Evolutionary conservation across 768 basidiomycete species (phyloP).

Genomic region (Trametes punicea): DNA sequence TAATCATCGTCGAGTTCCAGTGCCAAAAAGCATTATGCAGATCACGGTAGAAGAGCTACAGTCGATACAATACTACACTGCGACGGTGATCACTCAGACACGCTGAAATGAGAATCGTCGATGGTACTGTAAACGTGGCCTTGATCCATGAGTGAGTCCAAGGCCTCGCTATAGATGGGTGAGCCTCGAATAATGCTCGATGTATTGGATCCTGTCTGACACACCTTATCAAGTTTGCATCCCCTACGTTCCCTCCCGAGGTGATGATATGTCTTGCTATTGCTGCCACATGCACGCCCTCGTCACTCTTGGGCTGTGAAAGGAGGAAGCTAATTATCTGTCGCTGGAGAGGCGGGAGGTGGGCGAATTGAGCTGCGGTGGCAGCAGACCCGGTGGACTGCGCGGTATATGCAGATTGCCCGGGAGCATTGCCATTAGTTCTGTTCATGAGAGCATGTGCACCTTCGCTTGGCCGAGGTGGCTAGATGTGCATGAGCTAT

Average conservation of each 20-base stretch:
- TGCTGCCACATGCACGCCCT: slow-evolving; percentile 72
- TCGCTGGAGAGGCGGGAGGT: slow-evolving; percentile 57
- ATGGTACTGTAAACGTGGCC: slow-evolving; percentile 78
- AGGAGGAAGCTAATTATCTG: slow-evolving; percentile 66
- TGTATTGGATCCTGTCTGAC: slow-evolving; percentile 7
- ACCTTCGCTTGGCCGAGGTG: slow-evolving; percentile 23
- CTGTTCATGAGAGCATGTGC: slow-evolving; percentile 3
- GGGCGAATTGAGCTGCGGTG: slow-evolving; percentile 44
- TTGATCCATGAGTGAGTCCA: slow-evolving; percentile 76
- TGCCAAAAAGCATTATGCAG: no score
- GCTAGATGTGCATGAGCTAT: background rate
- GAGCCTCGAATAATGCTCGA: background rate
- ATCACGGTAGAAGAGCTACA: background rate
- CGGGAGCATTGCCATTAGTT: background rate
- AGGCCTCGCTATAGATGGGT: slow-evolving; percentile 49
- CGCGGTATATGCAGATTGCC: slow-evolving; percentile 34
- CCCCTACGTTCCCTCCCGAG: slow-evolving; percentile 32
- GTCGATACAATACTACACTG: background rate
- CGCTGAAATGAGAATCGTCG: slow-evolving; percentile 75
- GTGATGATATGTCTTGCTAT: slow-evolving; percentile 58
- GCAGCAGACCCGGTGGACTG: slow-evolving; percentile 21
- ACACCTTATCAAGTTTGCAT: slow-evolving; percentile 62
- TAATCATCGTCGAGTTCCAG: no score
- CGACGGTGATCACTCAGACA: slow-evolving; percentile 41
- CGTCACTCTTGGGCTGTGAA: slow-evolving; percentile 41